These are phyloP conservation scores for Fusarium aywerte DNA, from an alignment of 2,329 filamentous ascomycete genomes.

Conservation along the genomic window DNA sequence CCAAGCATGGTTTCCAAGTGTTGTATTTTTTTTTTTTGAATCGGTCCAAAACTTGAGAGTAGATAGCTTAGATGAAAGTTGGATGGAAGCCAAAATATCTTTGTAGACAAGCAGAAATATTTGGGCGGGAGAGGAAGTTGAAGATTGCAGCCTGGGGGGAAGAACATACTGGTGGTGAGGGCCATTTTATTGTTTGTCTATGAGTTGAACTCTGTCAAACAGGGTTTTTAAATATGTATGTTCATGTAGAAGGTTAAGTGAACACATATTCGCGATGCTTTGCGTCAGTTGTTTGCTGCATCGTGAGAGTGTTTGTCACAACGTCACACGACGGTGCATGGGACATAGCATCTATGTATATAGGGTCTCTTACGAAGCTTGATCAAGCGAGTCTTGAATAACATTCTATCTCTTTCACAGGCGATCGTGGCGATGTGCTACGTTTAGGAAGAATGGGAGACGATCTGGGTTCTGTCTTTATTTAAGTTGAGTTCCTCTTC, in stretches of 20 bases:
- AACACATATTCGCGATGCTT: neutral
- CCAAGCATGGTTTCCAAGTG: conserved; percentile 4
- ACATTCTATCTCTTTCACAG: neutral
- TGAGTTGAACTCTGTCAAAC: too few species aligned
- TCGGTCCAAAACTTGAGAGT: neutral
- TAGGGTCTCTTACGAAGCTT: neutral
- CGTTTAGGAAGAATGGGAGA: too few species aligned
- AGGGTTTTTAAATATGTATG: neutral
- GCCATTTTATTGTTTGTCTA: neutral
- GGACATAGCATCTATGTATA: neutral
- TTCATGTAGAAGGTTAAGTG: neutral
- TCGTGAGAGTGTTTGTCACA: conserved; percentile 14
- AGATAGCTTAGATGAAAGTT: neutral
- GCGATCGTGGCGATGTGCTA: neutral
- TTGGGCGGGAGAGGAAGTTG: neutral
- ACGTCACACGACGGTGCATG: neutral
- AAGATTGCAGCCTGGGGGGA: neutral
- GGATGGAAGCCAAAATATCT: neutral
- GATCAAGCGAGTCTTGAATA: neutral
- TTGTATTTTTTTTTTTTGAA: neutral
- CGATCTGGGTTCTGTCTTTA: too few species aligned
- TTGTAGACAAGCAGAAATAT: neutral
- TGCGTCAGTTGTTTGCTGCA: conserved; percentile 15
- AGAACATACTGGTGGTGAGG: neutral
- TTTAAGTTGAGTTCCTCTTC: neutral